These are phyloP conservation scores for Phytophthora quininea DNA, from an alignment of 352 stramenopile genomes.

Conservation along the genomic window DNA sequence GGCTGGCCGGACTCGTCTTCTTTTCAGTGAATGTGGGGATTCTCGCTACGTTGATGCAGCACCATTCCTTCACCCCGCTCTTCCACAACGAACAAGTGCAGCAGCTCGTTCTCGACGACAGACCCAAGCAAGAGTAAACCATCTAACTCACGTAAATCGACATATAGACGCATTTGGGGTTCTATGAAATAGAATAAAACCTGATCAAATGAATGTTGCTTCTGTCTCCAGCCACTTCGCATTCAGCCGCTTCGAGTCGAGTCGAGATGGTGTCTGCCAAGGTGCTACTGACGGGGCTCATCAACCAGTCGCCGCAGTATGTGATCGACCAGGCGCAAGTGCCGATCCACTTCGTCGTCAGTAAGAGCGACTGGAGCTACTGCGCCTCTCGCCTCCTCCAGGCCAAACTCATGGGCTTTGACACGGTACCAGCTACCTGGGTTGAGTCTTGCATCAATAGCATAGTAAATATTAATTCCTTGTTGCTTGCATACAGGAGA, in stretches of 20 bases:
- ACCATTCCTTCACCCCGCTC: slow-evolving; percentile 66
- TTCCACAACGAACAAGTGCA: slow-evolving; percentile 58
- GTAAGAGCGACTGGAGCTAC: slow-evolving; percentile 49
- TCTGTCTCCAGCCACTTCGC: neutral
- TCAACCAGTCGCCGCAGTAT: slow-evolving; percentile 65
- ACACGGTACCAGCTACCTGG: slow-evolving; percentile 57
- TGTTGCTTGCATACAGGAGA: slow-evolving; percentile 46
- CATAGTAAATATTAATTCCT: too few relatives aligned
- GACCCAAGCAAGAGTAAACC: slow-evolving; percentile 30
- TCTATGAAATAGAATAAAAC: too few relatives aligned
- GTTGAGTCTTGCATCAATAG: slow-evolving; percentile 7
- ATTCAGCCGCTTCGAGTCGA: neutral
- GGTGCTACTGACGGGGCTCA: slow-evolving; percentile 40
- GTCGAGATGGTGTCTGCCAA: slow-evolving; percentile 27
- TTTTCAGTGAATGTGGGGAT: slow-evolving; percentile 88
- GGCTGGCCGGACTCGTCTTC: slow-evolving; percentile 88
- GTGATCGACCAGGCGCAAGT: slow-evolving; percentile 42
- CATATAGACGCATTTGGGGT: too few relatives aligned
- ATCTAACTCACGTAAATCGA: neutral
- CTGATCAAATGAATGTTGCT: neutral
- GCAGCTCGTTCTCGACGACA: slow-evolving; percentile 33
- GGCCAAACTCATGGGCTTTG: slow-evolving; percentile 66
- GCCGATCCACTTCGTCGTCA: slow-evolving; percentile 60
- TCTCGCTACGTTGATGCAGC: slow-evolving; percentile 71
- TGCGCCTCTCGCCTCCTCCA: slow-evolving; percentile 53